phyloP scores from a whole-genome alignment of 495 filamentous ascomycete genomes.

The Schizothecium vesticola region DNA sequence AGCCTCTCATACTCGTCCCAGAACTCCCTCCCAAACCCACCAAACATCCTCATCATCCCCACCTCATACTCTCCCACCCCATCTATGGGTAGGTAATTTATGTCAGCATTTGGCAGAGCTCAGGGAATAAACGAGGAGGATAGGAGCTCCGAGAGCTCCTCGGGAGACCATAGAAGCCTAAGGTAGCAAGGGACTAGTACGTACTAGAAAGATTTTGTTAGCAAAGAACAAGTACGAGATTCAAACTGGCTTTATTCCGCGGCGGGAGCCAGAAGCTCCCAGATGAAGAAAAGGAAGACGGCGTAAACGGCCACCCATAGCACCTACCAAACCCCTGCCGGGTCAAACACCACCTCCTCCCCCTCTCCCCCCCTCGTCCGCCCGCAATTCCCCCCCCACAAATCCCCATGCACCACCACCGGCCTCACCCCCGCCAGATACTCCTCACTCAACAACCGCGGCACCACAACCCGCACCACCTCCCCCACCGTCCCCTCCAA shows the following conservation, averaged over 20 bases:
- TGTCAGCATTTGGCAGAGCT: no score
- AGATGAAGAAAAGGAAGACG: no score
- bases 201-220: no score
- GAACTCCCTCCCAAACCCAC: constrained; percentile 67
- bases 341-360: constrained; percentile 83
- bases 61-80: constrained; percentile 86
- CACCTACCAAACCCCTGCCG: constrained; percentile 67
- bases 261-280: no score
- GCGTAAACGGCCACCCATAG: no score
- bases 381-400: constrained; percentile 87
- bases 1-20: constrained; percentile 70
- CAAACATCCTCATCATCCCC: constrained; percentile 96
- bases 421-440: constrained; percentile 60
- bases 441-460: constrained; percentile 60
- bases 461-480: constrained; percentile 59
- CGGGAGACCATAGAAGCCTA: no score
- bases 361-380: constrained; percentile 50
- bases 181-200: no score
- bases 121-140: no score
- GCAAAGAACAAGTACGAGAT: no score
- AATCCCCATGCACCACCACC: constrained; percentile 81
- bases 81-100: no score
- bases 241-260: no score
- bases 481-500: constrained; percentile 57
- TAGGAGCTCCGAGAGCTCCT: no score